Base-by-base conservation (phyloP, 2,329 filamentous ascomycete genomes). In the Myriosclerotinia duriaeana region DNA sequence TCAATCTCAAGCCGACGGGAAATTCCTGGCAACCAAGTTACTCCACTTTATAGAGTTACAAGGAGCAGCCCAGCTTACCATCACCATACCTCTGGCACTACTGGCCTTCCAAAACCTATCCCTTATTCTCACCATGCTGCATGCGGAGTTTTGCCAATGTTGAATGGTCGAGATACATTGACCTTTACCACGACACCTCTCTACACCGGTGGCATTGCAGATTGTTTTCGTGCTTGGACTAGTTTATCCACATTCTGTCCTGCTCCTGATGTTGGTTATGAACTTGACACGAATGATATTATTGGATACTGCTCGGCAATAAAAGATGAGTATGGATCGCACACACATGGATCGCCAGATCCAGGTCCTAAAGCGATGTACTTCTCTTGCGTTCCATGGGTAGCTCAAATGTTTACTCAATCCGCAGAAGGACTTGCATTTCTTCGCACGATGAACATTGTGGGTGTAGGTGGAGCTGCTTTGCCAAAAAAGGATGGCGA, bases 111-210 rank as follows among this genome's bases (percentile, higher is more conserved):
- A 0, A 89, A 89, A 67, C 84, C 85, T 0, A 87, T 89, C 0
- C 80, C 81, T 0, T 86, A 89, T 67, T 81, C 79, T 1, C 85
- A 89, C 71, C 79, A 79, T 55, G 84, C 79, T 14, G 84, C 82
- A 3, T 80, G 86, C 4, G 83, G 82, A 2, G 83, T 84, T 0
- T 78, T 88, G 0, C 85, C 85, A 9, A 76, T 3, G 72, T 77
- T 2, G 8, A 22, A 65, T n/a, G 53, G 53, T 38, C 52, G 62
- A n/a, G 17, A 44, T 38, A 38, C 53, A 65, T 82, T 85, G 0
- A 87, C 85, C 0, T 89, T 89, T 70, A 87, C 86, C 0, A 88
- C 86, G 0, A 89, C 87, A 3, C 87, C 87, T 0, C 78, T 89
- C 0, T 89, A 88, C 69, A 86, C 89, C 70, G 87, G 87, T 1